A percentile compares a stretch with the other conserved stretches of the same genome.
phyloP scores from a whole-genome alignment of 257 asterid genomes.

The Przewalskia tangutica region DNA sequence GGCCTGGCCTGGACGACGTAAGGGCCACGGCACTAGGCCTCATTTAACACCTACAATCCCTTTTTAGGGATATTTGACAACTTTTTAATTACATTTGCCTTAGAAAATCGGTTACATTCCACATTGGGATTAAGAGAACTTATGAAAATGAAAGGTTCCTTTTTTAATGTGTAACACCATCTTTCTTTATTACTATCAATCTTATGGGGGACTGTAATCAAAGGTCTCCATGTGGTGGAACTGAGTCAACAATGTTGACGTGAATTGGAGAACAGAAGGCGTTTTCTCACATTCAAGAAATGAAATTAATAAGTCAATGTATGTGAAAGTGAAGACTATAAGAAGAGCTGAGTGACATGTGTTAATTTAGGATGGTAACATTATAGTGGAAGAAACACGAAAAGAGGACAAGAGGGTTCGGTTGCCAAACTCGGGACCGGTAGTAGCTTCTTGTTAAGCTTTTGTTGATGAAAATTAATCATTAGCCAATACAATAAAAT shows the following conservation, averaged over 20 bases:
- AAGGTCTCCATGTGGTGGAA: conserved; percentile 10
- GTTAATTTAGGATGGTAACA: neutral
- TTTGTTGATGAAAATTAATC: too few relatives aligned
- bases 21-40: too few relatives aligned
- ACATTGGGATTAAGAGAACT: neutral
- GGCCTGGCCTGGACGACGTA: too few relatives aligned
- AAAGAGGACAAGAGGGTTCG: neutral
- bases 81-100: neutral
- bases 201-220: neutral
- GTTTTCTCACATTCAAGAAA: neutral
- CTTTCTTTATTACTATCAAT: neutral
- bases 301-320: neutral
- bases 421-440: neutral
- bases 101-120: neutral
- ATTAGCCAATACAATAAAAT: neutral
- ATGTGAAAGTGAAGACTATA: neutral
- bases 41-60: too few relatives aligned
- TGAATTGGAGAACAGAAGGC: neutral
- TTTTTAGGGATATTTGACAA: neutral
- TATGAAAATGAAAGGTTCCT: neutral
- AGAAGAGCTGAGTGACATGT: neutral
- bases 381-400: neutral
- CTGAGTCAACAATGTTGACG: conserved; percentile 5
- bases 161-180: neutral
- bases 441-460: too few relatives aligned